Conservation (phyloP, 2,329 filamentous ascomycete genomes). For the Westerdykella sp. region DNA sequence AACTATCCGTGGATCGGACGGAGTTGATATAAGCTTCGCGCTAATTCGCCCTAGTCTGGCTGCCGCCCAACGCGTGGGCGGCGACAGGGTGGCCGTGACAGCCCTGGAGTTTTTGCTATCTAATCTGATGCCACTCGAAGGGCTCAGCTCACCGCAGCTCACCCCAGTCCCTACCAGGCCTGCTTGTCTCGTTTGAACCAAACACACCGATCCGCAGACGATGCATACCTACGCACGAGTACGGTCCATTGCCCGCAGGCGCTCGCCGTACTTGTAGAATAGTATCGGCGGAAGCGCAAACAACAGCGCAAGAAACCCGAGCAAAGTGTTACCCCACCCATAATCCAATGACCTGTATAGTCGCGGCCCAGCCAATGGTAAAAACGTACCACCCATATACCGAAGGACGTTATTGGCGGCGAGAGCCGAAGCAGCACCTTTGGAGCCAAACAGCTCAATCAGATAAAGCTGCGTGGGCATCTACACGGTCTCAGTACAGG, state of each 20-base stretch:
- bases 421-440: slow-evolving; percentile 27
- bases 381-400: slow-evolving; percentile 8
- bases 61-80: no score
- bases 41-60: no score
- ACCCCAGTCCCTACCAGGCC: no score
- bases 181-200: no score
- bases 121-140: no score
- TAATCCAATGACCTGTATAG: slow-evolving; percentile 11
- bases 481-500: neutral
- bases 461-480: slow-evolving; percentile 26
- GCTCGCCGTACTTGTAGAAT: slow-evolving; percentile 60
- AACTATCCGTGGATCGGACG: no score
- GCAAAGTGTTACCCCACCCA: slow-evolving; percentile 39
- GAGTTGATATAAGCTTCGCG: no score
- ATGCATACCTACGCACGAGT: neutral
- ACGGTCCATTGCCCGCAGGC: slow-evolving; percentile 34
- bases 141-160: no score
- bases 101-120: no score
- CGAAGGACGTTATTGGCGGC: slow-evolving; percentile 21
- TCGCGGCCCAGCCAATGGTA: slow-evolving; percentile 11
- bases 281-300: slow-evolving; percentile 64
- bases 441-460: slow-evolving; percentile 26
- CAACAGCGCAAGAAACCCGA: slow-evolving; percentile 60
- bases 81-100: no score
- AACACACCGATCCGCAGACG: no score